phyloP scores from a whole-genome alignment of 352 stramenopile genomes.

The Globisporangium middletonii region DNA sequence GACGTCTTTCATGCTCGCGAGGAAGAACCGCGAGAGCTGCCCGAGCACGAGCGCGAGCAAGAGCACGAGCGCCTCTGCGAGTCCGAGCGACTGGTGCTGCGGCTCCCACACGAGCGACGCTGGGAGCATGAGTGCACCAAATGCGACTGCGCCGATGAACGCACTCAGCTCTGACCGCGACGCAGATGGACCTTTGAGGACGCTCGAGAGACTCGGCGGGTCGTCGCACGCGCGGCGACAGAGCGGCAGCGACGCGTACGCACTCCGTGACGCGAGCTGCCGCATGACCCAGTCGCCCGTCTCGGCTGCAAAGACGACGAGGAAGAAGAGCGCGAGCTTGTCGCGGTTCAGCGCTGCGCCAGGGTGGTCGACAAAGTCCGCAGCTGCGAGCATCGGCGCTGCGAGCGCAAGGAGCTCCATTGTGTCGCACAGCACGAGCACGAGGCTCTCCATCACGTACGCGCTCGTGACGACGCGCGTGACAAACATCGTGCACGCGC shows the following conservation, averaged over 20 bases:
- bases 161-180: slow-evolving; percentile 23
- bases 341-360: slow-evolving; percentile 25
- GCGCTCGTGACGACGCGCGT: slow-evolving; percentile 48
- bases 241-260: slow-evolving; percentile 13
- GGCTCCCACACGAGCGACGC: slow-evolving; percentile 21
- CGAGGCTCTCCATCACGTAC: slow-evolving; percentile 36
- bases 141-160: slow-evolving; percentile 22
- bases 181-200: slow-evolving; percentile 17
- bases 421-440: slow-evolving; percentile 33
- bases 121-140: slow-evolving; percentile 27
- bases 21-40: slow-evolving; percentile 31
- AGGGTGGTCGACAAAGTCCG: slow-evolving; percentile 33
- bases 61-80: slow-evolving; percentile 33
- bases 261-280: background rate
- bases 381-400: slow-evolving; percentile 32
- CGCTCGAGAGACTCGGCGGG: slow-evolving; percentile 16
- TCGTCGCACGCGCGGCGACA: slow-evolving; percentile 21
- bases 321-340: slow-evolving; percentile 41
- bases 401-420: slow-evolving; percentile 25
- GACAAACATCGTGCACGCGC: slow-evolving; percentile 29
- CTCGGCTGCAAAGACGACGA: slow-evolving; percentile 39
- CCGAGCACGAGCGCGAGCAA: slow-evolving; percentile 30
- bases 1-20: slow-evolving; percentile 33
- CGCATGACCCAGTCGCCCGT: slow-evolving; percentile 16
- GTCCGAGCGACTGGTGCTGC: slow-evolving; percentile 14